Evolutionary conservation across 2,329 filamentous ascomycete species (phyloP).

Genomic region (Xylaria sp.): DNA sequence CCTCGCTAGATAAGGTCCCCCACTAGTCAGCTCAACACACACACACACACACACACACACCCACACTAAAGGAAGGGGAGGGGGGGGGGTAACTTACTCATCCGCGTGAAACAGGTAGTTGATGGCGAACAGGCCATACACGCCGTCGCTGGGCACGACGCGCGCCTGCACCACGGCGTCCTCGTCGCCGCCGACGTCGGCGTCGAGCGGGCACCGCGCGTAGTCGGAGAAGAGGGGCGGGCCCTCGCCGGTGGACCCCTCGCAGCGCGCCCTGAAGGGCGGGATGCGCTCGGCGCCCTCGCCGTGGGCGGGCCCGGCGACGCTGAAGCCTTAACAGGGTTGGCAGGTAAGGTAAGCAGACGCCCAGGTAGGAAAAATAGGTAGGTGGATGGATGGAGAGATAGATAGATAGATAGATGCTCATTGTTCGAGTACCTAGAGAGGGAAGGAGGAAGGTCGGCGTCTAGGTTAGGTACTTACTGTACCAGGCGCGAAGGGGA

Average conservation of each 20-base stretch:
- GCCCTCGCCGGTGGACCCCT: slow-evolving; percentile 6
- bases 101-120: slow-evolving; percentile 4
- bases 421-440: neutral
- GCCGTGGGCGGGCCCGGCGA: neutral
- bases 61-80: too few relatives aligned
- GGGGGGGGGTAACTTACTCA: slow-evolving; percentile 11
- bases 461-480: too few relatives aligned
- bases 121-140: slow-evolving; percentile 9
- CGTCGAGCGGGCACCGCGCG: neutral
- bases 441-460: neutral
- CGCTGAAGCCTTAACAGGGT: slow-evolving; percentile 13
- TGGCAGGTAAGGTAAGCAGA: too few relatives aligned
- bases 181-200: neutral
- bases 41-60: too few relatives aligned
- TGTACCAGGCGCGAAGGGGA: slow-evolving; percentile 4
- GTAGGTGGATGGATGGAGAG: too few relatives aligned
- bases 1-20: neutral
- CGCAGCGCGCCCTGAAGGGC: slow-evolving; percentile 7
- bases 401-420: too few relatives aligned
- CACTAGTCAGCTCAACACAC: neutral
- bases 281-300: neutral
- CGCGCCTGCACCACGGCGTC: slow-evolving; percentile 2
- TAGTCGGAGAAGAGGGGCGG: slow-evolving; percentile 6
- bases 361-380: neutral
- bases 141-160: slow-evolving; percentile 7